These are phyloP conservation scores for Lecanicillium sp. DNA, from an alignment of 2,329 filamentous ascomycete species.

Conservation along the genomic window DNA sequence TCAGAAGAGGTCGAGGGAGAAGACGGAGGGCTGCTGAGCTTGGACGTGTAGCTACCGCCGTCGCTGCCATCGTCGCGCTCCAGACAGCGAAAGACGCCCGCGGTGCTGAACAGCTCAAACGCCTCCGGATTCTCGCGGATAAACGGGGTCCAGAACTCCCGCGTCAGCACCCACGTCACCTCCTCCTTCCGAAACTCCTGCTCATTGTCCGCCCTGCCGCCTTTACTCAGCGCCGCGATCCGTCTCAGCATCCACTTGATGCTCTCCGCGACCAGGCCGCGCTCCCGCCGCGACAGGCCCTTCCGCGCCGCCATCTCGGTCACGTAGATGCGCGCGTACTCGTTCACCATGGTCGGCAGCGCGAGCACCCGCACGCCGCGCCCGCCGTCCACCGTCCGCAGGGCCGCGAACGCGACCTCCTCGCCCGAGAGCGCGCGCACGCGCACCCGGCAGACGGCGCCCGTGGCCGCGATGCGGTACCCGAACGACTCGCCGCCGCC, in stretches of 20 bases:
- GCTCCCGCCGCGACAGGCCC: background rate
- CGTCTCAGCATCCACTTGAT: conserved; percentile 30
- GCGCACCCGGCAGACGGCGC: conserved; percentile 27
- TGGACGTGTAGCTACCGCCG: background rate
- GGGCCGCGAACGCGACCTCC: conserved; percentile 24
- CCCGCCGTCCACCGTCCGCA: conserved; percentile 8
- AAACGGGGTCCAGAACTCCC: conserved; percentile 28
- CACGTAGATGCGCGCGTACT: conserved; percentile 21
- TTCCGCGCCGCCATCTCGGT: background rate
- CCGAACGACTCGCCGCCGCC: conserved; percentile 27
- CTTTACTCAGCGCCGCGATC: conserved; percentile 19
- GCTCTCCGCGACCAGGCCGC: conserved; percentile 23
- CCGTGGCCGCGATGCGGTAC: conserved; percentile 28
- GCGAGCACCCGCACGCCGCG: conserved; percentile 25
- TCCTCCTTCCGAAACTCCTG: conserved; percentile 17
- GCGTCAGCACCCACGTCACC: conserved; percentile 16
- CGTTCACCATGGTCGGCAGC: conserved; percentile 29
- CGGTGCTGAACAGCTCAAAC: conserved; percentile 23
- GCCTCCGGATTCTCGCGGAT: conserved; percentile 24
- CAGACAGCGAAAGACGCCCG: conserved; percentile 20
- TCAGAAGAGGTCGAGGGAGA: too few relatives aligned
- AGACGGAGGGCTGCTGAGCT: too few relatives aligned
- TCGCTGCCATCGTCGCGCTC: background rate
- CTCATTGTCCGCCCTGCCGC: conserved; percentile 10
- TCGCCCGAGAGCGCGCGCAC: conserved; percentile 32